A percentile compares a stretch with the other conserved stretches of the same genome.
Evolutionary conservation across 352 stramenopile genomes (phyloP).

Genomic region (Paralagenidium karlingii): DNA sequence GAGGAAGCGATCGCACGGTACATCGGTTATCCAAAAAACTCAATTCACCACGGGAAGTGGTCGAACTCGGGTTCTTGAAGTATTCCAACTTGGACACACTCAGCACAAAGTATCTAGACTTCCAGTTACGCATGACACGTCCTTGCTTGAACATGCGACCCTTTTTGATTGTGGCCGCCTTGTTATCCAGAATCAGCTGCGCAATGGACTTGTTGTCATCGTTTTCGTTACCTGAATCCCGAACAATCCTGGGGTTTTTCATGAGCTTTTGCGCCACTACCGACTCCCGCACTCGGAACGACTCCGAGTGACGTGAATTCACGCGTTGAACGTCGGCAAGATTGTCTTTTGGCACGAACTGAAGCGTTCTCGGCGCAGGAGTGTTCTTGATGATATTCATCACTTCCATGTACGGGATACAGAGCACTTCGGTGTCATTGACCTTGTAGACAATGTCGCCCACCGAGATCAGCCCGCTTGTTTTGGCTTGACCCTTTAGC

Average conservation of each 20-base stretch:
- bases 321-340: conserved; percentile 71
- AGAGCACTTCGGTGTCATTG: conserved; percentile 70
- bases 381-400: conserved; percentile 68
- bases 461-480: conserved; percentile 67
- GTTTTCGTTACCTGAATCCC: conserved; percentile 50
- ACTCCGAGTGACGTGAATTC: conserved; percentile 71
- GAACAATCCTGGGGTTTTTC: conserved; percentile 56
- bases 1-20: conserved; percentile 57
- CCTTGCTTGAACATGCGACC: conserved; percentile 81
- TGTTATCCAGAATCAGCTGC: conserved; percentile 75
- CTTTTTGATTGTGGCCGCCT: conserved; percentile 80
- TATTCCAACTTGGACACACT: conserved; percentile 80
- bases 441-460: conserved; percentile 83
- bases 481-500: conserved; percentile 74
- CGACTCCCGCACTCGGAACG: conserved; percentile 47
- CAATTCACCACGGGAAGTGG: conserved; percentile 57
- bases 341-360: conserved; percentile 81
- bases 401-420: conserved; percentile 75
- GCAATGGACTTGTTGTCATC: conserved; percentile 75
- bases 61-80: conserved; percentile 75
- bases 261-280: conserved; percentile 55
- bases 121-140: conserved; percentile 73
- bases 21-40: conserved; percentile 70
- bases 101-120: conserved; percentile 80
- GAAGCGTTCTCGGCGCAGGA: conserved; percentile 54